Conservation (phyloP, 1,284 basidiomycete genomes). For the Moesziomyces aphidis region DNA sequence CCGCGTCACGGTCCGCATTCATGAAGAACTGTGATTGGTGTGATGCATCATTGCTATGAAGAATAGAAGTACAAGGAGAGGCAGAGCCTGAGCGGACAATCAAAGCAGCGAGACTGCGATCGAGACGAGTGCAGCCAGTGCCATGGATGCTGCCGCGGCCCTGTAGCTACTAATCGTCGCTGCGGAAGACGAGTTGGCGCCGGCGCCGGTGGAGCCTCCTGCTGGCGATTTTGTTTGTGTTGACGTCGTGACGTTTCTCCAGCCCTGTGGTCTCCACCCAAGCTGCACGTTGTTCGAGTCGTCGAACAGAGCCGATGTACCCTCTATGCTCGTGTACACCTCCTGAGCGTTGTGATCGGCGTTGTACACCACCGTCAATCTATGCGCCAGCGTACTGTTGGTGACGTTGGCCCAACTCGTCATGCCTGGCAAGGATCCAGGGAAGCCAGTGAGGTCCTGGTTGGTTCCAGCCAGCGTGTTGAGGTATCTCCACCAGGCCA, state of each 20-base stretch:
- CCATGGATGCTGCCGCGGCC: no score
- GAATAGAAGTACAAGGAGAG: no score
- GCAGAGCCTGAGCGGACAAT: no score
- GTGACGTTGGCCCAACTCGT: conserved; percentile 49
- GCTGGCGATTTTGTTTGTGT: conserved; percentile 7
- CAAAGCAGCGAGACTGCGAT: no score
- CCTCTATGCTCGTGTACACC: conserved; percentile 56
- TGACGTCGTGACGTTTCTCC: conserved; percentile 40
- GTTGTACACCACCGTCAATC: conserved; percentile 55
- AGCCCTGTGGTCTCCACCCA: conserved; percentile 63
- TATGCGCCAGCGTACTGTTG: conserved; percentile 36
- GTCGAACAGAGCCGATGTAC: conserved; percentile 59
- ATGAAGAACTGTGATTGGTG: no score
- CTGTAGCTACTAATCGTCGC: neutral
- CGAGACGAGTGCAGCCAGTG: no score
- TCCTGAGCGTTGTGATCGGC: conserved; percentile 56
- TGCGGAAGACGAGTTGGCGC: neutral
- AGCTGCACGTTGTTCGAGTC: conserved; percentile 45
- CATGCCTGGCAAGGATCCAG: conserved; percentile 33
- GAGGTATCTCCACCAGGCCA: conserved; percentile 64
- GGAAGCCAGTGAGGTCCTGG: conserved; percentile 61
- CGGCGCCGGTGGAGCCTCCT: neutral
- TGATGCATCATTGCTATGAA: no score
- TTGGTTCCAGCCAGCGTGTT: conserved; percentile 60
- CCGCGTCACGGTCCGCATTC: no score